A percentile compares a stretch with the other conserved stretches of the same genome.
Conservation (phyloP, 2,329 filamentous ascomycete genomes). For the Fusarium sarcochroum region DNA sequence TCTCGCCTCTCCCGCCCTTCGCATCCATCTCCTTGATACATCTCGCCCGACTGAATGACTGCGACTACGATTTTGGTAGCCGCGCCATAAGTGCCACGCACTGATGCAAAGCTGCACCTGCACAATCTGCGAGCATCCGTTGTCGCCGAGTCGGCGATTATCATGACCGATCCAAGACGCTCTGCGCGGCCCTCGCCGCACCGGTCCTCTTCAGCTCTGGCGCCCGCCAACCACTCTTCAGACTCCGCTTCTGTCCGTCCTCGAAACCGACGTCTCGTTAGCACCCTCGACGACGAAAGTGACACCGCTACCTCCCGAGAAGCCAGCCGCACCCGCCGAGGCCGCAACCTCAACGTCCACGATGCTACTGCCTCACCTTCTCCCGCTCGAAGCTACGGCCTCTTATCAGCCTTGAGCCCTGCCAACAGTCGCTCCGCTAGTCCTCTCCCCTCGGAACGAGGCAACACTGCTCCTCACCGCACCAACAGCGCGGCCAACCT, state of each 20-base stretch:
- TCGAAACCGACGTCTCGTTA: constrained; percentile 64
- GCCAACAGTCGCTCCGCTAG: constrained; percentile 61
- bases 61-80: constrained; percentile 28
- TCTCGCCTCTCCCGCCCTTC: constrained; percentile 38
- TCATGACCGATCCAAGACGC: constrained; percentile 55
- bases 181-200: constrained; percentile 53
- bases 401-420: constrained; percentile 54
- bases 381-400: constrained; percentile 53
- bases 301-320: constrained; percentile 39
- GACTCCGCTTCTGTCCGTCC: constrained; percentile 60
- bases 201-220: constrained; percentile 63
- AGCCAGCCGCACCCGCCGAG: constrained; percentile 36
- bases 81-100: constrained; percentile 43
- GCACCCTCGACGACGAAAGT: constrained; percentile 48
- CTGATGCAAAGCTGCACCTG: constrained; percentile 53
- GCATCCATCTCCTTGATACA: constrained; percentile 28
- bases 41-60: constrained; percentile 42
- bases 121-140: constrained; percentile 48
- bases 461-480: constrained; percentile 46
- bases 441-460: constrained; percentile 63
- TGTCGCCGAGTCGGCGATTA: constrained; percentile 54
- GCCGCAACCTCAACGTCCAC: constrained; percentile 39
- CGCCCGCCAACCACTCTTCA: constrained; percentile 59
- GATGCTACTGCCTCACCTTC: constrained; percentile 42
- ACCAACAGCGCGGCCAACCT: constrained; percentile 56